Evolutionary conservation across 202 grass and related monocot species (phyloP), one percentile per base, ranked within the genome.

Genomic region (Panicum hallii): DNA sequence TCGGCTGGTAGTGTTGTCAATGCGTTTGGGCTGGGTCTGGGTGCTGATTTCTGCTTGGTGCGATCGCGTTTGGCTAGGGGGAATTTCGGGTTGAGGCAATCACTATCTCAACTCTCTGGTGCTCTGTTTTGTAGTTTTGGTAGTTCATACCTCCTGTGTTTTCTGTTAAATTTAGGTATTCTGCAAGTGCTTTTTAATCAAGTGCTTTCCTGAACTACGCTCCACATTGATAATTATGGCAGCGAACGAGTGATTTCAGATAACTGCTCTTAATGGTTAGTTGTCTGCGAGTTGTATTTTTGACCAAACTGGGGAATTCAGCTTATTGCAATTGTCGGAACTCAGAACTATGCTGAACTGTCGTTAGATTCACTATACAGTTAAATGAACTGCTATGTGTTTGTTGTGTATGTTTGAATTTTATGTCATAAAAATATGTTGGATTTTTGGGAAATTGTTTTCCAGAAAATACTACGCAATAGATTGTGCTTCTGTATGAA

Each of bases 41-140:
- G 2, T 82, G 43, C 64, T 2, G 13, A 15, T 10, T 43, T 61
- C 19, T 65, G 22, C 14, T 74, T 48, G 46, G 17, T 17, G 22
- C 53, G 55, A 78, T 83, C 45, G 17, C 16, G 17, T 57, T 73
- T 79, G 14, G n/a, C 4, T 71, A 44, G 85, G 32, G 41, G 32
- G 22, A 54, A 46, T 22, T 55, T n/a, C 20, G 43, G 11, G n/a
- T 8, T 42, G 32, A 22, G 1, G n/a, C 42, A 43, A 77, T 87
- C 13, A 7, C 28, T 1, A 2, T 19, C 7, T 76, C 17, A 44
- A 28, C 11, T 50, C 17, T 38, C 14, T 20, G 20, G 6, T 11
- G 28, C 49, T 60, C 67, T 19, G 45, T 67, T 67, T 46, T 55
- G 22, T 66, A 9, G 19, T 56, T 32, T n/a, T 45, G 14, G 20